Evolutionary conservation across 352 stramenopile genomes (phyloP).

Genomic region (Globisporangium echinulatum): DNA sequence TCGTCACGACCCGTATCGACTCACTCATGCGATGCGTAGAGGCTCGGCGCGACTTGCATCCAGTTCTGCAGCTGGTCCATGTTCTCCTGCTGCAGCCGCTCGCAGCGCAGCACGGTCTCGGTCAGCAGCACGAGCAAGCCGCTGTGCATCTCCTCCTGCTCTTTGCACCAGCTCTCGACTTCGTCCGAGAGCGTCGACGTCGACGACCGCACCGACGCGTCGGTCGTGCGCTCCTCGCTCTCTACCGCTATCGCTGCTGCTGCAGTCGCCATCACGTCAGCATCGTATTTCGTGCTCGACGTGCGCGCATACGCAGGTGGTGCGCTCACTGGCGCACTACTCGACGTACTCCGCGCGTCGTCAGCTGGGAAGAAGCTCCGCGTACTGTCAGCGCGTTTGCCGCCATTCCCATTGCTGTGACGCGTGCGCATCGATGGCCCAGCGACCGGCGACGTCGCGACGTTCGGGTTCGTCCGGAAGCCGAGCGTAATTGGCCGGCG

Average conservation of each 20-base stretch:
- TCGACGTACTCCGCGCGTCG: slow-evolving; percentile 3
- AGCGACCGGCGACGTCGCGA: slow-evolving; percentile 52
- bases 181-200: slow-evolving; percentile 70
- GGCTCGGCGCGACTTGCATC: slow-evolving; percentile 57
- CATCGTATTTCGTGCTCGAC: not conserved
- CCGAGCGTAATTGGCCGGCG: slow-evolving; percentile 60
- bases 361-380: slow-evolving; percentile 10
- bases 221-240: slow-evolving; percentile 30
- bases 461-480: slow-evolving; percentile 62
- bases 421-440: slow-evolving; percentile 4
- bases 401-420: not conserved
- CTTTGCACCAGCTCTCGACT: slow-evolving; percentile 66
- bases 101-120: slow-evolving; percentile 75
- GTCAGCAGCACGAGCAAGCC: slow-evolving; percentile 75
- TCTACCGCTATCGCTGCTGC: slow-evolving; percentile 8
- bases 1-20: too few species aligned
- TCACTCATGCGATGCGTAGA: slow-evolving; percentile 14
- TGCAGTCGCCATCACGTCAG: not conserved
- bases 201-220: slow-evolving; percentile 39
- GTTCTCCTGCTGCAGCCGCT: slow-evolving; percentile 77
- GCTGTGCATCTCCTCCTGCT: slow-evolving; percentile 85
- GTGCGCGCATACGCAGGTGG: not conserved
- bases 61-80: slow-evolving; percentile 80
- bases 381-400: not conserved
- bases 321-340: not conserved